Evolutionary conservation across 768 basidiomycete species (phyloP), one percentile per base, ranked within the genome.

Genomic region (Hemileccinum impolitum): DNA sequence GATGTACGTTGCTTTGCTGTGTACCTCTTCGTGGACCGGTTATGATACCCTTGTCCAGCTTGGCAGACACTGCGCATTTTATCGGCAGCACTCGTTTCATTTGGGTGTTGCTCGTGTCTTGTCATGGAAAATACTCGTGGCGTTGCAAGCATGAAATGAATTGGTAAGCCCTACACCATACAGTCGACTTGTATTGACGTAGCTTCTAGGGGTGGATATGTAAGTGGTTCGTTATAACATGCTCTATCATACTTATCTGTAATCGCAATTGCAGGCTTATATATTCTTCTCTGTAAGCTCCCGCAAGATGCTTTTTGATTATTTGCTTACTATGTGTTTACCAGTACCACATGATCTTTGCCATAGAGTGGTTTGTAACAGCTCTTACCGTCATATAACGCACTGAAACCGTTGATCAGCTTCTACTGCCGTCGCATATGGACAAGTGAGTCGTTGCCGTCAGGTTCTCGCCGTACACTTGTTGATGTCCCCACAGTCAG

Each of bases 401-500:
- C n/a, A 18, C 36, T 50, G 6, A 55, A 12, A 2, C 1, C 10
- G 0, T 25, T 37, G 10, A 2, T 19, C 35, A 57, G 57, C 25
- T 58, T 58, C 30, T 58, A 57, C 23, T 47, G 51, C 15, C 26
- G 12, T 43, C 56, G 55, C 2, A 32, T 50, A 47, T 58, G 56
- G 56, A 50, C 46, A 5, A 57, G 56, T 58, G 21, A 42, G 56
- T 43, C 25, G 3, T 21, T 37, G 5, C 13, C 7, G 2, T 39
- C 6, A n/a, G 6, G 28, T 23, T 34, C 1, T 11, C n/a, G 6
- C 10, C 15, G 30, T n/a, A 9, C 42, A 9, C 2, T 7, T 4
- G 36, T 0, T 45, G 8, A 39, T 25, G 15, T 25, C 10, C 36
- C 9, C 15, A n/a, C n/a, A 59, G 58, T 59, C n/a, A 58, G 56